Evolutionary conservation across 805 yeast genomes (phyloP).

Genomic region (Candida anglica): DNA sequence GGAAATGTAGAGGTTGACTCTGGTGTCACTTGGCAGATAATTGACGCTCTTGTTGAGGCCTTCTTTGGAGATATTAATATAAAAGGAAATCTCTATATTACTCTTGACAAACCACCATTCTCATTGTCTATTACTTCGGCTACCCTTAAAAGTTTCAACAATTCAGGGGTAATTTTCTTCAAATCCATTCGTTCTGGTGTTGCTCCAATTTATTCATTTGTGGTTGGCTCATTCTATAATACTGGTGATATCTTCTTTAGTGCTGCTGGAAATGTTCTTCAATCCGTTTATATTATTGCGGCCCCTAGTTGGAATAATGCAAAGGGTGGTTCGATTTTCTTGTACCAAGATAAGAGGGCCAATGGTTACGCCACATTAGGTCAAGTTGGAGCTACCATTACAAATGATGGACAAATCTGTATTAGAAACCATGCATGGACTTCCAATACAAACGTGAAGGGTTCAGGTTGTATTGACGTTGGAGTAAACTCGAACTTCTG

Average conservation of each 20-base stretch:
- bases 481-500: conserved; percentile 14
- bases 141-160: no score
- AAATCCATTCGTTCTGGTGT: conserved; percentile 13
- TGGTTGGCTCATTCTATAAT: conserved; percentile 14
- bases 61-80: conserved; percentile 11
- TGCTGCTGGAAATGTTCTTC: conserved; percentile 13
- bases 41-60: conserved; percentile 4
- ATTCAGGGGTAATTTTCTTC: no score
- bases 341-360: no score
- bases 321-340: conserved; percentile 16
- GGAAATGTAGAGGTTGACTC: conserved; percentile 8
- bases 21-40: conserved; percentile 14
- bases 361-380: conserved; percentile 13
- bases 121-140: no score
- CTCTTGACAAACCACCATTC: conserved; percentile 7
- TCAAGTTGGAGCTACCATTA: conserved; percentile 10
- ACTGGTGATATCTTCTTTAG: conserved; percentile 21
- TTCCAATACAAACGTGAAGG: conserved; percentile 16
- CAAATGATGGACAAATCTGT: conserved; percentile 25
- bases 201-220: conserved; percentile 14
- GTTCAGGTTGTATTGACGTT: conserved; percentile 22
- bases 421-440: conserved; percentile 16
- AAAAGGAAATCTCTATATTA: conserved; percentile 13
- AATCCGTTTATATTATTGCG: conserved; percentile 10
- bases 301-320: conserved; percentile 13